Evolutionary conservation across 192 early-diverging fungal species (phyloP).

Genomic region (Lobosporangium transversale): DNA sequence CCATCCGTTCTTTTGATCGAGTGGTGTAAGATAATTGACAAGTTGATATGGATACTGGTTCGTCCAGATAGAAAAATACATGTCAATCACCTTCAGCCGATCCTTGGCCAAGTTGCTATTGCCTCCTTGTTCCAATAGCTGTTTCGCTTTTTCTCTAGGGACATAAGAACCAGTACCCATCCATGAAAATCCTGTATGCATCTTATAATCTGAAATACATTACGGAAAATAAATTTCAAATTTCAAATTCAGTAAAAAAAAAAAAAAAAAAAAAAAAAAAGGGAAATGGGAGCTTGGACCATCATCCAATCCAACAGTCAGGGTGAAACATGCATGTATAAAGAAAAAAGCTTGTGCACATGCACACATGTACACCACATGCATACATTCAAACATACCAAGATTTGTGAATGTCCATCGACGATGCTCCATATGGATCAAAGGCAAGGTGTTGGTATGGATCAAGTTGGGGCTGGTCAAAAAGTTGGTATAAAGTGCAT

Average conservation of each 20-base stretch:
- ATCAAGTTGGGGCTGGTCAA: slow-evolving; percentile 60
- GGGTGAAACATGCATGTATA: too few species aligned
- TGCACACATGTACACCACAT: too few species aligned
- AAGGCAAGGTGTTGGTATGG: slow-evolving; percentile 62
- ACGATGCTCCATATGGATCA: slow-evolving; percentile 58
- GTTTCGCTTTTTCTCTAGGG: slow-evolving; percentile 59
- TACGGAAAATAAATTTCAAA: background rate
- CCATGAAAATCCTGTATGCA: slow-evolving; percentile 67
- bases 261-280: too few species aligned
- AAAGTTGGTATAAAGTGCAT: slow-evolving; percentile 68
- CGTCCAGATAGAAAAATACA: slow-evolving; percentile 69
- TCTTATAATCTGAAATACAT: slow-evolving; percentile 46
- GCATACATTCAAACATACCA: slow-evolving; percentile 42
- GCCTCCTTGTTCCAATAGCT: slow-evolving; percentile 62
- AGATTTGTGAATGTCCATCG: slow-evolving; percentile 64
- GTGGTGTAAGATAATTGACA: slow-evolving; percentile 56
- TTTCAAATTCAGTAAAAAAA: too few species aligned
- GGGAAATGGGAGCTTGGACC: too few species aligned
- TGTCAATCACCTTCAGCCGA: slow-evolving; percentile 56
- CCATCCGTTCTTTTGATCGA: slow-evolving; percentile 56
- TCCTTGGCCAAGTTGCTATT: slow-evolving; percentile 58
- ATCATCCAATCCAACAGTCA: too few species aligned
- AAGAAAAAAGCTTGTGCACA: too few species aligned
- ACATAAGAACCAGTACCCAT: slow-evolving; percentile 62
- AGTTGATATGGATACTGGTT: slow-evolving; percentile 69